Percentiles rank a stretch among this genome's conserved stretches.
Evolutionary conservation across 2,329 filamentous ascomycete genomes (phyloP).

Genomic region (Cercospora nicotianae): DNA sequence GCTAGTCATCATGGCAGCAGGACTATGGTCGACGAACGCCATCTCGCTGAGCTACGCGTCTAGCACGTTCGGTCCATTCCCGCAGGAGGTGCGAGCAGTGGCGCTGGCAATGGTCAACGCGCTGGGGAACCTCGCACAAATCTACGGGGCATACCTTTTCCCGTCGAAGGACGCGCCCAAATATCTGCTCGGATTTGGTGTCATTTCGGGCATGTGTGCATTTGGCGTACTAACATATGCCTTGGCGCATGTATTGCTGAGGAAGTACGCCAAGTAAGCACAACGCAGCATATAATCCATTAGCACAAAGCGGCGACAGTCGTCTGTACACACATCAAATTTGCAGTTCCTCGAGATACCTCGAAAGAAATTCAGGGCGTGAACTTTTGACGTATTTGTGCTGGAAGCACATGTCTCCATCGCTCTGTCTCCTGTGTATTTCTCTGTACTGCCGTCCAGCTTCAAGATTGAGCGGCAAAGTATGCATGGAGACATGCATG

Average conservation of each 20-base stretch:
- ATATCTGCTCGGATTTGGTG: constrained; percentile 38
- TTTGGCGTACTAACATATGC: constrained; percentile 29
- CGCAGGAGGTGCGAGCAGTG: constrained; percentile 34
- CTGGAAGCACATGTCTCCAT: too few relatives aligned
- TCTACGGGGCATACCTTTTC: constrained; percentile 45
- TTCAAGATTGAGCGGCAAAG: too few relatives aligned
- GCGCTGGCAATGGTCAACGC: constrained; percentile 36
- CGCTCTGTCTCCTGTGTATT: too few relatives aligned
- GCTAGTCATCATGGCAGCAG: constrained; percentile 57
- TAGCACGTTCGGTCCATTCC: constrained; percentile 53
- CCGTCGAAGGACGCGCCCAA: constrained; percentile 34
- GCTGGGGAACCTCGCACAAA: constrained; percentile 37
- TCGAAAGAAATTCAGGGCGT: too few relatives aligned
- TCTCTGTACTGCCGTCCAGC: too few relatives aligned
- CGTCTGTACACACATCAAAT: background rate
- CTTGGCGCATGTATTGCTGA: constrained; percentile 27
- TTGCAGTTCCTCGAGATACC: background rate
- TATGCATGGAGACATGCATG: too few relatives aligned
- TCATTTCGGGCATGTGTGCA: constrained; percentile 50
- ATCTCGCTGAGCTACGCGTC: constrained; percentile 54
- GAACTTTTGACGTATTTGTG: too few relatives aligned
- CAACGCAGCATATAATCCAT: too few relatives aligned
- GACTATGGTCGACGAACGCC: constrained; percentile 56
- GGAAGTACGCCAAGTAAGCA: constrained; percentile 16
- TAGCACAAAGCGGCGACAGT: too few relatives aligned